These are phyloP conservation scores for Phytomonas francai DNA, from an alignment of 208 protist species.

Conservation along the genomic window DNA sequence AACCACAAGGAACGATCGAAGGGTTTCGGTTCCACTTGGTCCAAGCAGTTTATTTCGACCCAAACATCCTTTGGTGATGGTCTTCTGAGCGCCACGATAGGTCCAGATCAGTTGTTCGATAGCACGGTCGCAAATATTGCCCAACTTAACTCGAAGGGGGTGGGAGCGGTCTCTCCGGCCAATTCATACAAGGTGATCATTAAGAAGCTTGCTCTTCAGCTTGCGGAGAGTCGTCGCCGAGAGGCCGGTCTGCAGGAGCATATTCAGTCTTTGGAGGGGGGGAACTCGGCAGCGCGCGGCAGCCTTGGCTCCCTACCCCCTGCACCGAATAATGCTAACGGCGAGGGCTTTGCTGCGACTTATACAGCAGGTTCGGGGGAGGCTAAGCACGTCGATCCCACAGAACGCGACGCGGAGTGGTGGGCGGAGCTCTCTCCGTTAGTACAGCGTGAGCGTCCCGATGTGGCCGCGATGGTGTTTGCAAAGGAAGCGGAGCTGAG, in stretches of 20 bases:
- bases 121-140: neutral
- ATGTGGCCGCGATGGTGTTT: constrained; percentile 34
- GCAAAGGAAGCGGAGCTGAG: constrained; percentile 64
- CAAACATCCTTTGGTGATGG: neutral
- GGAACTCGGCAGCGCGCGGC: constrained; percentile 18
- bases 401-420: constrained; percentile 11
- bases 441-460: constrained; percentile 5
- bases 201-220: constrained; percentile 48
- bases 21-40: neutral
- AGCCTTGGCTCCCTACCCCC: constrained; percentile 3
- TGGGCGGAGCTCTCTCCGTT: constrained; percentile 10
- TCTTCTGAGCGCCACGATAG: neutral
- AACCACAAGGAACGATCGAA: constrained; percentile 1
- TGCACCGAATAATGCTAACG: neutral
- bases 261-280: constrained; percentile 26
- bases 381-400: neutral
- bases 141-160: neutral
- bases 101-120: neutral
- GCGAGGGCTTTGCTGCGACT: constrained; percentile 2
- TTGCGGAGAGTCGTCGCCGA: constrained; percentile 39
- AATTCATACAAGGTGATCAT: constrained; percentile 48
- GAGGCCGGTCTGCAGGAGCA: constrained; percentile 24
- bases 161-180: constrained; percentile 1
- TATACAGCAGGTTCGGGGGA: neutral
- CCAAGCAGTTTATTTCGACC: neutral